Conservation (phyloP, 352 stramenopile species). For the Globisporangium rhizosaccharum region DNA sequence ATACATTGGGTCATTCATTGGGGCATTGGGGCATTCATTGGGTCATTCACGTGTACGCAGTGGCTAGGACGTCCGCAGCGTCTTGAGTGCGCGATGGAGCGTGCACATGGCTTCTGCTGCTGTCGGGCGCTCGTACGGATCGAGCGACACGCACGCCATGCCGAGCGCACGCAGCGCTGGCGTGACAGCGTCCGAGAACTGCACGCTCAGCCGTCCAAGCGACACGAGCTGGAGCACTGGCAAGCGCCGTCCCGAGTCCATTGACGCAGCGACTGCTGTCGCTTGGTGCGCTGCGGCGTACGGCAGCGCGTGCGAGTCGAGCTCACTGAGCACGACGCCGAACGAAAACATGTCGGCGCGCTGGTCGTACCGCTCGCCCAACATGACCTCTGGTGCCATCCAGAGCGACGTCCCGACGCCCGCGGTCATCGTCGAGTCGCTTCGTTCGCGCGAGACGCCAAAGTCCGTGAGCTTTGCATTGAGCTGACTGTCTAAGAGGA, state of each 20-base stretch:
- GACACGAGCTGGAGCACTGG: conserved; percentile 40
- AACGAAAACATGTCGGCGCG: conserved; percentile 50
- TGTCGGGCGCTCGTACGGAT: too few relatives aligned
- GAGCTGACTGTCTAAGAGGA: conserved; percentile 27
- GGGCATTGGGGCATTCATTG: too few relatives aligned
- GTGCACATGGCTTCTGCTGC: too few relatives aligned
- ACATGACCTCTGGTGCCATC: conserved; percentile 54
- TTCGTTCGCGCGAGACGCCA: conserved; percentile 33
- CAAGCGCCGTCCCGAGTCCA: conserved; percentile 19
- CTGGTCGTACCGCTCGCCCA: conserved; percentile 33
- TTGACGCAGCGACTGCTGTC: too few relatives aligned
- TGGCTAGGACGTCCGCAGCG: too few relatives aligned
- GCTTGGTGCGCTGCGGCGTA: conserved; percentile 21
- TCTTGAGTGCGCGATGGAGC: too few relatives aligned
- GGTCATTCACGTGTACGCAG: too few relatives aligned
- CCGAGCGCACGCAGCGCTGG: too few relatives aligned
- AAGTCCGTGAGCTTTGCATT: conserved; percentile 62
- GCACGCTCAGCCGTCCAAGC: conserved; percentile 21
- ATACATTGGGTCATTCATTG: too few relatives aligned
- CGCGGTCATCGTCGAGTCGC: conserved; percentile 36
- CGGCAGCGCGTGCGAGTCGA: conserved; percentile 38
- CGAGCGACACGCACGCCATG: too few relatives aligned
- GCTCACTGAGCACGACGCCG: conserved; percentile 39
- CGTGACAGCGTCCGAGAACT: conserved; percentile 27
- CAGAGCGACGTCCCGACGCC: conserved; percentile 45